These are phyloP conservation scores for Colletotrichum tamarilloi DNA, from an alignment of 2,329 filamentous ascomycete genomes.

Conservation along the genomic window DNA sequence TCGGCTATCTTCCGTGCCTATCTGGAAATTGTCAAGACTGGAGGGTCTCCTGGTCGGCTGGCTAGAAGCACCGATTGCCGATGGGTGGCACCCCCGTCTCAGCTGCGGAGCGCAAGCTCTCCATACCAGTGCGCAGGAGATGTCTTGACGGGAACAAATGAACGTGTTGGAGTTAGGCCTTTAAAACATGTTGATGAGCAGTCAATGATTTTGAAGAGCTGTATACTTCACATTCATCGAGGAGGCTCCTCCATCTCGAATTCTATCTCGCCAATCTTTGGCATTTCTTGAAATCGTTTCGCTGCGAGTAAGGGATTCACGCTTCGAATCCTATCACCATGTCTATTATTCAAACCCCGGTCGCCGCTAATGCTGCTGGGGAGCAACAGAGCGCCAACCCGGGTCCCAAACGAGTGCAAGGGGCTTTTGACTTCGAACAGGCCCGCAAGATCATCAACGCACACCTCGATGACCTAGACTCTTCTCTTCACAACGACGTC, in stretches of 20 bases:
- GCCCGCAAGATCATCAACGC: conserved; percentile 38
- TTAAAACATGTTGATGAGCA: neutral
- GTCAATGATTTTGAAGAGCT: too few species aligned
- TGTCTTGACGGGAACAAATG: neutral
- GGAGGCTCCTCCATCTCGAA: too few species aligned
- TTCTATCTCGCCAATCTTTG: neutral
- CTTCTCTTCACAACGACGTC: conserved; percentile 31
- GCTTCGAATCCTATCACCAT: neutral
- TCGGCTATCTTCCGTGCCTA: conserved; percentile 19
- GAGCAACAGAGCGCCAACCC: neutral
- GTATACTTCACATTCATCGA: too few species aligned
- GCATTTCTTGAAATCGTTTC: neutral
- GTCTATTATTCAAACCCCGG: conserved; percentile 16
- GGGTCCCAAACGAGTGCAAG: neutral
- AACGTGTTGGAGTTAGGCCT: neutral
- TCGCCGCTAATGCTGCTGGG: neutral
- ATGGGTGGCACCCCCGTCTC: conserved; percentile 8
- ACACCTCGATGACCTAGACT: conserved; percentile 36
- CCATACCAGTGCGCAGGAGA: neutral
- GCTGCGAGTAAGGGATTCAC: neutral
- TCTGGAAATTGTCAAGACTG: too few species aligned
- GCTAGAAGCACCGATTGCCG: conserved; percentile 18
- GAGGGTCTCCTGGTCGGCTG: conserved; percentile 20
- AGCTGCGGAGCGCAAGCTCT: neutral
- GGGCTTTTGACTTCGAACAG: conserved; percentile 33